Evolutionary conservation across 352 stramenopile genomes (phyloP).

Genomic region (Pythium apleroticum): DNA sequence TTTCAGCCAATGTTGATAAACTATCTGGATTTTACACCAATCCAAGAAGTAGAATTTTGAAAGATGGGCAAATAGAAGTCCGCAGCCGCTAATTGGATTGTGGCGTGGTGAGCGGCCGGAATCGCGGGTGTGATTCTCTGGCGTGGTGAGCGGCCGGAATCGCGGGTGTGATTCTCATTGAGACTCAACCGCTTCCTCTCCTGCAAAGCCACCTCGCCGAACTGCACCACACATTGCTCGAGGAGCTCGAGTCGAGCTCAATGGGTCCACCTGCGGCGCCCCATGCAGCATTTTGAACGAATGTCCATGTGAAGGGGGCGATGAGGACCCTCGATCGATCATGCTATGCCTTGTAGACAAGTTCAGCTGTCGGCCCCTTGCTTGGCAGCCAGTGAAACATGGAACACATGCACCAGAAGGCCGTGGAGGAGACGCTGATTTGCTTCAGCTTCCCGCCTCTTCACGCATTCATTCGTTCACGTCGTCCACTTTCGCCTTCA

Average conservation of each 20-base stretch:
- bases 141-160: background rate
- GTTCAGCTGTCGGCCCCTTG: too few relatives aligned
- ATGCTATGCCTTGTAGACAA: too few relatives aligned
- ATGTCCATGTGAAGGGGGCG: background rate
- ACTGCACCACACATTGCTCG: too few relatives aligned
- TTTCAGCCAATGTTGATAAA: background rate
- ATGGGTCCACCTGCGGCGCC: background rate
- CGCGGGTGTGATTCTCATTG: background rate
- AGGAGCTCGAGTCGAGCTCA: too few relatives aligned
- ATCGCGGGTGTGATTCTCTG: background rate
- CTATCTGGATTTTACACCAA: conserved; percentile 12
- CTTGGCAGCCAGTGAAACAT: background rate
- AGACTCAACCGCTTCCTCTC: too few relatives aligned
- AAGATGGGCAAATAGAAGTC: conserved; percentile 2
- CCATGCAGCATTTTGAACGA: background rate
- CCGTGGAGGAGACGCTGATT: background rate
- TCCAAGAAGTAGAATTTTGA: conserved; percentile 15
- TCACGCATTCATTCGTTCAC: background rate
- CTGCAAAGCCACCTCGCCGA: too few relatives aligned
- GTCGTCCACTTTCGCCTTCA: background rate
- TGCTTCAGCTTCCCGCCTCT: background rate
- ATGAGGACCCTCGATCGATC: too few relatives aligned
- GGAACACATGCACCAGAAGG: background rate
- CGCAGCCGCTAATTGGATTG: background rate
- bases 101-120: background rate